Evolutionary conservation across 441 rosid species (phyloP), one percentile per base, ranked within the genome.

Genomic region (Pelargonium australe): DNA sequence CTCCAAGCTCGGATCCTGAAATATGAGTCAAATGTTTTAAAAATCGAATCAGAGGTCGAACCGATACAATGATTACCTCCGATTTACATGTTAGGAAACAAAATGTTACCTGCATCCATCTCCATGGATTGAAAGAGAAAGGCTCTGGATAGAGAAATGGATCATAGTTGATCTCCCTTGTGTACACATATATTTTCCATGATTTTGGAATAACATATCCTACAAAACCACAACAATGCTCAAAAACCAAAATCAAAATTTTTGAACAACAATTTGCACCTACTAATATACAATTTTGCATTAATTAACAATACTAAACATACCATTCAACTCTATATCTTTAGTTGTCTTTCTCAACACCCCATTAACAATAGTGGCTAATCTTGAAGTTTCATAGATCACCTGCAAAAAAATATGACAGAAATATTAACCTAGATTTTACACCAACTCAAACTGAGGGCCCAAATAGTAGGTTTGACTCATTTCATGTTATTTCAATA

Each of bases 301-400:
- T 1, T 20, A 20, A 20, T 1, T 20, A 20, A 20, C 23, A 20
- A 20, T 20, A 20, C 23, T 1, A 20, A 20, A 20, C 19, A 13
- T 72, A 84, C 87, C 87, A 58, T 80, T 68, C 43, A 84, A 53
- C 74, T 84, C 83, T 6, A 84, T 62, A 7, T 84, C 84, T 53
- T 70, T 37, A 25, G 81, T 77, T 2, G 84, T 76, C 68, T 78
- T 82, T 60, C 85, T 82, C 64, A 82, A 43, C 6, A 80, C 73
- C n/a, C 87, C 85, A 68, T 84, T 82, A 2, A 82, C 77, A 17
- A 84, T 34, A 2, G 85, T 75, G 31, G 83, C 84, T 72, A 84
- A 68, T 68, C 85, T 82, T 31, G 79, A 77, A 7, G 84, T 82
- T 60, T 82, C 80, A 11, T 64, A 74, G 47, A 82, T 72, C 61